Evolutionary conservation across 768 basidiomycete species (phyloP), one percentile per base, ranked within the genome.

Genomic region (Trametes gibbosa): DNA sequence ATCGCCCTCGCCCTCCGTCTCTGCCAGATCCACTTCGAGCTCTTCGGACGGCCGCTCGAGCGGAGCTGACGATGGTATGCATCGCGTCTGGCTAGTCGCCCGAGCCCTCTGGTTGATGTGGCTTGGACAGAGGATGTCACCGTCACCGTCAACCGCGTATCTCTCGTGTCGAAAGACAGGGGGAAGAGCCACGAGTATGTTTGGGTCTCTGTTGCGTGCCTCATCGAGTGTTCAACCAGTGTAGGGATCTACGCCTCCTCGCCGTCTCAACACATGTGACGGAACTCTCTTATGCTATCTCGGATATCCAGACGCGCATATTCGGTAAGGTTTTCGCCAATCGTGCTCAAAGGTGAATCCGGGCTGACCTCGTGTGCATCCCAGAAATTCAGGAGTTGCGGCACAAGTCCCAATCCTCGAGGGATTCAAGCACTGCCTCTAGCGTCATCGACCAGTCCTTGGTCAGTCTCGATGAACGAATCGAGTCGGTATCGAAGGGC

Each of bases 351-450:
- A 25, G 14, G 23, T 25, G 14, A 32, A 7, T 17, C 37, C 37
- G n/a, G n/a, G n/a, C 16, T 43, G n/a, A 50, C 29, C 25, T 52
- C 52, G 35, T 34, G 41, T 35, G 25, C 25, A 56, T 25, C 67
- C 8, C 43, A 95, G 93, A 95, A 75, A 93, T 95, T 50, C 92
- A 96, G 73, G 94, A 96, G 72, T 81, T 95, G 43, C 87, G 94
- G 42, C 94, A 96, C 75, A 91, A 89, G 66, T 87, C 89, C 17
- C 87, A 90, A 63, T 79, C 84, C 13, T 79, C 82, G 14, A 75
- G 76, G 25, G 84, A 86, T 56, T 77, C 76, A 46, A 77, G 81
- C 2, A 78, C 77, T 53, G 84, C 86, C 43, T 87, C 88, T 1
- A 77, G 78, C 56, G 80, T 85, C 59, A 92, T 95, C 61, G 92